Percentiles rank a stretch among this genome's conserved stretches.
Evolutionary conservation across 2,329 filamentous ascomycete species (phyloP).

Genomic region (Penicillium sp.): DNA sequence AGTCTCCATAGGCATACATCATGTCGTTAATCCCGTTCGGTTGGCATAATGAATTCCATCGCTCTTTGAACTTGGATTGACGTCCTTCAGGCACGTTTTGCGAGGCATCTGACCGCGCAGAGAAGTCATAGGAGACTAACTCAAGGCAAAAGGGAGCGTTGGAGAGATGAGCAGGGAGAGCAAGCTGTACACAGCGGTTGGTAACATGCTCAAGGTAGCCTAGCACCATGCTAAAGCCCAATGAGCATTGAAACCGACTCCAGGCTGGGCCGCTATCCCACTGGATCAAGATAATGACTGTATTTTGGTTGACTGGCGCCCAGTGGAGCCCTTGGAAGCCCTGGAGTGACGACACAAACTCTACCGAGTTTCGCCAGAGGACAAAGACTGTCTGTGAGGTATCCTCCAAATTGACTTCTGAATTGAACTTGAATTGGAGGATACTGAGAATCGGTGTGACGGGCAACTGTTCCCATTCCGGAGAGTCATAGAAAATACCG

Average conservation of each 20-base stretch:
- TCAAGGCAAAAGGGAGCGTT: background rate
- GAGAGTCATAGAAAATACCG: background rate
- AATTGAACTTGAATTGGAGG: background rate
- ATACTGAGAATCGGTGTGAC: background rate
- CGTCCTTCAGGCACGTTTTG: background rate
- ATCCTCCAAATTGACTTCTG: background rate
- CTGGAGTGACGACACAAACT: background rate
- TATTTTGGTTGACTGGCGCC: background rate
- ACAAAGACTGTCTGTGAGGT: background rate
- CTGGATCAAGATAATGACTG: background rate
- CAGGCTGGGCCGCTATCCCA: background rate
- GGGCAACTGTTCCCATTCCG: background rate
- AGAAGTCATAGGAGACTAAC: background rate
- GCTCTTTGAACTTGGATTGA: background rate
- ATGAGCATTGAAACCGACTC: background rate
- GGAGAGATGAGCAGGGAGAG: background rate
- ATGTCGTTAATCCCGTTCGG: background rate
- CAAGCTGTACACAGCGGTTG: background rate
- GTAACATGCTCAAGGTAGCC: background rate
- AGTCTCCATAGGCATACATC: background rate
- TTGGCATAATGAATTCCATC: background rate
- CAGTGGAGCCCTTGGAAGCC: background rate
- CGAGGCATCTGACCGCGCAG: background rate
- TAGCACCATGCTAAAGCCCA: slow-evolving; percentile 1
- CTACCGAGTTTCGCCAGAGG: background rate